A percentile compares a stretch with the other conserved stretches of the same genome.
These are phyloP conservation scores for Linnemannia elongata DNA, from an alignment of 192 early-diverging fungal genomes.

Conservation along the genomic window DNA sequence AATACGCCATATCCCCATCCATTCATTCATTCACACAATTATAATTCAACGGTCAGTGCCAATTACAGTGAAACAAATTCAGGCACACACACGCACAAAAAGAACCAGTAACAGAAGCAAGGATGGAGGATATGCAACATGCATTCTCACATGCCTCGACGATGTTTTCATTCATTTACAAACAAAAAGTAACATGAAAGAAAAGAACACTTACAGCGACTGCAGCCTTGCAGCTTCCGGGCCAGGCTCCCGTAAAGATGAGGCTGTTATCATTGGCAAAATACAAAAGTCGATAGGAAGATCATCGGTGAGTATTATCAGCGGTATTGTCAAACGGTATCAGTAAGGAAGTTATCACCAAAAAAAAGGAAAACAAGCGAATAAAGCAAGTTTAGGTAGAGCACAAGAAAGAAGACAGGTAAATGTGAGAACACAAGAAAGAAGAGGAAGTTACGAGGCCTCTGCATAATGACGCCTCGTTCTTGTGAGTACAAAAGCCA, in stretches of 20 bases:
- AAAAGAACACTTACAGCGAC: conserved; percentile 24
- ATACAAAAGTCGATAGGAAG: background rate
- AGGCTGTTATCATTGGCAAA: conserved; percentile 15
- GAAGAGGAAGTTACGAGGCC: too few species aligned
- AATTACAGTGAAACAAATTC: background rate
- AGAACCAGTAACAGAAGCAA: background rate
- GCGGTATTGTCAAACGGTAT: background rate
- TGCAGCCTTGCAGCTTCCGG: conserved; percentile 45
- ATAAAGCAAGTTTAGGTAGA: too few species aligned
- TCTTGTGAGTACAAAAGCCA: background rate
- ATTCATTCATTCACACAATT: background rate
- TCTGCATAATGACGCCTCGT: background rate
- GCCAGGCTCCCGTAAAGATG: conserved; percentile 43
- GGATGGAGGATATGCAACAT: background rate
- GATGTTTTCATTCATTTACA: background rate
- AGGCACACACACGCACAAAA: background rate
- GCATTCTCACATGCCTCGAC: too few species aligned
- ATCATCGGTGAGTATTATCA: background rate
- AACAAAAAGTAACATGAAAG: background rate
- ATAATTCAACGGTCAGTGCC: background rate
- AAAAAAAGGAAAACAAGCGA: too few species aligned
- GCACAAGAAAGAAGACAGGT: too few species aligned
- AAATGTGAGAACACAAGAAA: background rate
- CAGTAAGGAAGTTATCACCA: too few species aligned
- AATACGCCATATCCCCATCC: background rate